Percentiles rank a stretch among this genome's conserved stretches.
Conservation (phyloP, 106 monocot genomes). For the Alisma plantagoaquatica region DNA sequence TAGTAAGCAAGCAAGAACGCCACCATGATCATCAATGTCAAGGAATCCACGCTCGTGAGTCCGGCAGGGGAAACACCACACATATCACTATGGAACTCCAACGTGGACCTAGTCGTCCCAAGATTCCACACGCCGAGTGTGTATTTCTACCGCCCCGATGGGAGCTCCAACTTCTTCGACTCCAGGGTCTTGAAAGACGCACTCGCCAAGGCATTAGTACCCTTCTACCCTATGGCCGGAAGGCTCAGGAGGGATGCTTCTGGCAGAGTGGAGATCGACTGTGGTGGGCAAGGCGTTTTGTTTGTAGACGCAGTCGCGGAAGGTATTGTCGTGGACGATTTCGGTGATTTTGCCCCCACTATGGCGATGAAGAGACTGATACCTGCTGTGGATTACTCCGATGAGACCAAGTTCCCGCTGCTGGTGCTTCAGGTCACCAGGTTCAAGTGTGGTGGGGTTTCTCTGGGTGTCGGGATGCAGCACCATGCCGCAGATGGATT, state of each 20-base stretch:
- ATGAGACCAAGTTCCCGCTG: conserved; percentile 60
- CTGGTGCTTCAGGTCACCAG: conserved; percentile 89
- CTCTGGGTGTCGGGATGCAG: conserved; percentile 95
- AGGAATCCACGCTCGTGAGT: conserved; percentile 49
- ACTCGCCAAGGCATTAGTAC: conserved; percentile 61
- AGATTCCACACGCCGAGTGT: conserved; percentile 95
- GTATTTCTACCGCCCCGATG: conserved; percentile 75
- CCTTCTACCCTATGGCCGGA: conserved; percentile 94
- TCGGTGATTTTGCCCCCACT: conserved; percentile 88
- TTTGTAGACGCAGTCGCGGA: conserved; percentile 70
- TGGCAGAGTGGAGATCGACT: conserved; percentile 87
- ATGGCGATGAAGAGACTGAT: conserved; percentile 84
- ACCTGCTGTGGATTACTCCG: conserved; percentile 72
- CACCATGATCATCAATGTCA: conserved; percentile 29
- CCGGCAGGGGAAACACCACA: conserved; percentile 59
- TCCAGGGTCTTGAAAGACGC: conserved; percentile 29
- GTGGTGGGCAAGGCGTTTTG: conserved; percentile 62
- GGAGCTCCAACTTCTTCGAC: conserved; percentile 39
- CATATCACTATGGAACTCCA: conserved; percentile 74
- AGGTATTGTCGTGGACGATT: conserved; percentile 42
- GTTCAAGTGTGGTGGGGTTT: conserved; percentile 80
- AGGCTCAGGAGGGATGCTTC: conserved; percentile 63
- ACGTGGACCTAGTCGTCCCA: conserved; percentile 85
- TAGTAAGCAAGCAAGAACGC: no score
- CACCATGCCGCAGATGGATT: conserved; percentile 84